phyloP scores from a whole-genome alignment of 306 rosid species.

The Heteromeles arbutifolia region DNA sequence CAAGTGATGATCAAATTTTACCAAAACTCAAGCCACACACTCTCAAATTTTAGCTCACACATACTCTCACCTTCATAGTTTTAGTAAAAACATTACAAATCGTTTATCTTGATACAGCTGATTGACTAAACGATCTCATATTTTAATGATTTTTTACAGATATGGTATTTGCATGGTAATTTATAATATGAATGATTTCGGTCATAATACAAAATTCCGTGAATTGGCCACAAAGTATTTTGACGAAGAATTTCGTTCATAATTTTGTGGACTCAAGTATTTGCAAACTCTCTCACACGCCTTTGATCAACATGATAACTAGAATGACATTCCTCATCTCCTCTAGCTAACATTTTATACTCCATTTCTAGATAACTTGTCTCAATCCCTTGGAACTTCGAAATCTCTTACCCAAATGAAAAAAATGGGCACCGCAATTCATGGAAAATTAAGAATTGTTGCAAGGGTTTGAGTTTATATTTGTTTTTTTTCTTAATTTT shows the following conservation, averaged over 20 bases:
- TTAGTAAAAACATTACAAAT: too few relatives aligned
- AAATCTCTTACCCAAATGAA: not conserved
- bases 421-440: not conserved
- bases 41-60: too few relatives aligned
- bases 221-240: not conserved
- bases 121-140: too few relatives aligned
- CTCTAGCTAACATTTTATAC: not conserved
- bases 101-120: too few relatives aligned
- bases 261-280: too few relatives aligned
- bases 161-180: too few relatives aligned
- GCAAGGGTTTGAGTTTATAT: slow-evolving; percentile 17
- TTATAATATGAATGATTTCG: too few relatives aligned
- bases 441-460: slow-evolving; percentile 5
- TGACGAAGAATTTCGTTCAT: not conserved
- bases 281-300: not conserved
- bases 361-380: not conserved
- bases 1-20: too few relatives aligned
- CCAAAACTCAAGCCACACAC: too few relatives aligned
- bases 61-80: too few relatives aligned
- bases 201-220: accelerated
- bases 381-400: too few relatives aligned
- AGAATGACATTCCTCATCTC: not conserved
- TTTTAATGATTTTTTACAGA: too few relatives aligned
- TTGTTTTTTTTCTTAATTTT: not conserved
- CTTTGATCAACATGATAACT: not conserved